Conservation (phyloP, 305 asterid species). For the Solanum hybrid region DNA sequence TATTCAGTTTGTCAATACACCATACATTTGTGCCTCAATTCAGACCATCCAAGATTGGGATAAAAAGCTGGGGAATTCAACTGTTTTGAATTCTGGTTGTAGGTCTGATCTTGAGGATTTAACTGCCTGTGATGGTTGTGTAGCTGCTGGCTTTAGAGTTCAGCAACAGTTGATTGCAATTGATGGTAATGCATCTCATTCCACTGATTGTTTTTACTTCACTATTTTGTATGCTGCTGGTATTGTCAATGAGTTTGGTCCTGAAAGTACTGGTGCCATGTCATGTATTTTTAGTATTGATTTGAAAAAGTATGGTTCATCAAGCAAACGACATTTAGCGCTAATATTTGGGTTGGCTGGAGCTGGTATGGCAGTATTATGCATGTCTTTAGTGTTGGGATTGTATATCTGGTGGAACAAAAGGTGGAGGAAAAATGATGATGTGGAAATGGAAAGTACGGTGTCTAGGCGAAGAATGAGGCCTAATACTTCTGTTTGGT, state of each 20-base stretch:
- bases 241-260: conserved; percentile 55
- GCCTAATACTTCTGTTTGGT: conserved; percentile 74
- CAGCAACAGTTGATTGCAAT: conserved; percentile 37
- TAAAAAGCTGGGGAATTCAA: conserved; percentile 39
- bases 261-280: conserved; percentile 51
- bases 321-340: conserved; percentile 18
- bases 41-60: conserved; percentile 61
- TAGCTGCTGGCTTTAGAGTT: conserved; percentile 54
- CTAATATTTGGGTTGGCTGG: conserved; percentile 48
- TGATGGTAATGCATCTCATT: conserved; percentile 74
- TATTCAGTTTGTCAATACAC: conserved; percentile 42
- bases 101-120: conserved; percentile 48
- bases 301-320: conserved; percentile 15
- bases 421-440: conserved; percentile 26
- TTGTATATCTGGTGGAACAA: conserved; percentile 55
- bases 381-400: conserved; percentile 39
- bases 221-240: conserved; percentile 81
- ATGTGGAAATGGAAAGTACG: conserved; percentile 31
- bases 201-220: conserved; percentile 59
- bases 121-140: conserved; percentile 63
- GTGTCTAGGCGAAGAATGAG: conserved; percentile 45
- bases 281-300: conserved; percentile 62
- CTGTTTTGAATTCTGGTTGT: conserved; percentile 51
- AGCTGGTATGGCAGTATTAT: conserved; percentile 37
- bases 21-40: conserved; percentile 55